A percentile compares a stretch with the other conserved stretches of the same genome.
Evolutionary conservation across 352 stramenopile species (phyloP).

Genomic region (Phytophthora sansomeana): DNA sequence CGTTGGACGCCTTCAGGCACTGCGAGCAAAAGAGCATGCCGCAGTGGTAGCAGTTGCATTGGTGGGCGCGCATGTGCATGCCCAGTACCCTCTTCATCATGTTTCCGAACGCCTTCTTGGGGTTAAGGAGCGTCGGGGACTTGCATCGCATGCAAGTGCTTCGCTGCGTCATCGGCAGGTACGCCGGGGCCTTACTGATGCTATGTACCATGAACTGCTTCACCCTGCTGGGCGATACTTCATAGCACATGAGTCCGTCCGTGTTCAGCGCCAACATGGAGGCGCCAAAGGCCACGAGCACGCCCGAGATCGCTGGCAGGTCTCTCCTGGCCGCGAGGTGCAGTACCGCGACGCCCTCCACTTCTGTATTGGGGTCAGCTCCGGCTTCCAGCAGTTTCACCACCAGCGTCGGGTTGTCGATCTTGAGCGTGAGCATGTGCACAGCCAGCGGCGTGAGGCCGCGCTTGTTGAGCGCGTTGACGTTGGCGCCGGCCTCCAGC

Average conservation of each 20-base stretch:
- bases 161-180: slow-evolving; percentile 56
- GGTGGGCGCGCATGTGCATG: slow-evolving; percentile 48
- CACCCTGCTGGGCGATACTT: slow-evolving; percentile 69
- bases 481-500: slow-evolving; percentile 60
- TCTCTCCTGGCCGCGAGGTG: slow-evolving; percentile 63
- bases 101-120: slow-evolving; percentile 61
- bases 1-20: slow-evolving; percentile 64
- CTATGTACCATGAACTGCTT: slow-evolving; percentile 77
- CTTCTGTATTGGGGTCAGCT: slow-evolving; percentile 65
- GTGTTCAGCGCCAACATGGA: slow-evolving; percentile 70
- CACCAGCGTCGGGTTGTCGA: slow-evolving; percentile 73
- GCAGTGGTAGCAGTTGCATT: slow-evolving; percentile 88
- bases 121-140: slow-evolving; percentile 46
- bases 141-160: slow-evolving; percentile 84
- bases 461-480: slow-evolving; percentile 65
- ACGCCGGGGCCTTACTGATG: slow-evolving; percentile 58
- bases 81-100: slow-evolving; percentile 67
- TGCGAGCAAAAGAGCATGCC: slow-evolving; percentile 76
- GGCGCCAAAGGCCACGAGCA: slow-evolving; percentile 69
- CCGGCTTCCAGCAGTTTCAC: slow-evolving; percentile 73
- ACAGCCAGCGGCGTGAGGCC: slow-evolving; percentile 73
- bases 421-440: slow-evolving; percentile 82
- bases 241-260: slow-evolving; percentile 81
- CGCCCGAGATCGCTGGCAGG: slow-evolving; percentile 60
- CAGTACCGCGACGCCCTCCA: slow-evolving; percentile 68